These are phyloP conservation scores for Globisporangium uncinulatum DNA, from an alignment of 352 stramenopile species.

Conservation along the genomic window DNA sequence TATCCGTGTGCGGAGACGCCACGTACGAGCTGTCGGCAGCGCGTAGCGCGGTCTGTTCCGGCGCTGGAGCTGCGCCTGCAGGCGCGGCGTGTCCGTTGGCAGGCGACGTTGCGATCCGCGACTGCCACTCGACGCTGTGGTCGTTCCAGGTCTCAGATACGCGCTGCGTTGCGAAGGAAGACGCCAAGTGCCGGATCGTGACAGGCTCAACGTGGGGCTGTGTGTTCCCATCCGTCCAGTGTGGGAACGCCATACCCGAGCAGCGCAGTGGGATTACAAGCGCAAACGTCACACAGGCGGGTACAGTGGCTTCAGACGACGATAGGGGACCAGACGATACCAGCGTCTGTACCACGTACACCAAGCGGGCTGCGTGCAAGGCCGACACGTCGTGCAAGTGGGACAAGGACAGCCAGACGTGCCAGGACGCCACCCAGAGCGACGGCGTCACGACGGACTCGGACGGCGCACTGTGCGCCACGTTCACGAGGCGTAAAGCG, in stretches of 20 bases:
- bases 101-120: constrained; percentile 4
- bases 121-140: constrained; percentile 13
- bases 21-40: constrained; percentile 11
- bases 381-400: not conserved
- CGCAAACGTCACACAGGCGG: not conserved
- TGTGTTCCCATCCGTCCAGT: constrained; percentile 8
- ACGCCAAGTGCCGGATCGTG: constrained; percentile 9
- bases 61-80: constrained; percentile 3
- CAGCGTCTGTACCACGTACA: not conserved
- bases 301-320: not conserved
- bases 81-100: constrained; percentile 7
- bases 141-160: constrained; percentile 3
- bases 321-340: too few relatives aligned
- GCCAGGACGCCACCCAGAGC: not conserved
- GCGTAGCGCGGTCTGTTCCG: constrained; percentile 10
- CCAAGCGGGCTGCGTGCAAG: not conserved
- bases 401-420: not conserved
- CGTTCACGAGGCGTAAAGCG: not conserved
- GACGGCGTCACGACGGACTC: not conserved
- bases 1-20: constrained; percentile 6
- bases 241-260: not conserved
- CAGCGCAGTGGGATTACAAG: not conserved
- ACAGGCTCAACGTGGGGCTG: constrained; percentile 9
- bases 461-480: not conserved
- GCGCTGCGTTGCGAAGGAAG: constrained; percentile 13